phyloP scores from a whole-genome alignment of 345 rosid species.

The sweet orange (Citrus sinensis) region DVS_A1.0 CM039162.1:31407001-31407500 shows the following conservation, averaged over 20 bases:
- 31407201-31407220: not conserved
- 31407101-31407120: not conserved
- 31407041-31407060: not conserved
- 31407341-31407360: not conserved
- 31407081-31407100: not conserved
- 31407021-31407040: not conserved
- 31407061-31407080: not conserved
- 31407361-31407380: not conserved
- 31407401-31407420: not conserved
- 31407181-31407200: not conserved
- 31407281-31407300: slow-evolving; percentile 11
- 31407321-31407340: not conserved
- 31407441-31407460: not conserved
- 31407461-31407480: not conserved
- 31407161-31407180: not conserved
- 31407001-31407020: not conserved
- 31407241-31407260: slow-evolving; percentile 14
- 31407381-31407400: not conserved
- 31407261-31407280: slow-evolving; percentile 19
- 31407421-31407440: slow-evolving; percentile 5
- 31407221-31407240: slow-evolving; percentile 13
- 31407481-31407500: no score
- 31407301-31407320: not conserved
- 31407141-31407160: not conserved
- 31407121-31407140: not conserved